Evolutionary conservation across 208 protist genomes (phyloP).

Genomic region (Eutreptiella sp.): DNA sequence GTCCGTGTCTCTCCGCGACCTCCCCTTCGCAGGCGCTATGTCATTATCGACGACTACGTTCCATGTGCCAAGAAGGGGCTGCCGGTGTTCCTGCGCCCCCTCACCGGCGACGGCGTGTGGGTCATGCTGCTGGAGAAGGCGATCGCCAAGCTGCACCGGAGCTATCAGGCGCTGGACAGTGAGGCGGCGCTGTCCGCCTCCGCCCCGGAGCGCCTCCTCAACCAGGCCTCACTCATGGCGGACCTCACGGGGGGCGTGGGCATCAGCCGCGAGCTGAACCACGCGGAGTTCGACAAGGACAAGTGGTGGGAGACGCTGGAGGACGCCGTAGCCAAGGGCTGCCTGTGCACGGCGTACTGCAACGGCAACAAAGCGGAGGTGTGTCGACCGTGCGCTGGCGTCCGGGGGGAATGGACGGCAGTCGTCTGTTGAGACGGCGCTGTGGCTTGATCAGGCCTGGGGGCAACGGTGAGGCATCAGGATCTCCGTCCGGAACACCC

Average conservation of each 20-base stretch:
- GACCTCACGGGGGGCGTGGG: slow-evolving; percentile 60
- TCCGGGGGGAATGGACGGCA: too few species aligned
- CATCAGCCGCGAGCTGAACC: slow-evolving; percentile 43
- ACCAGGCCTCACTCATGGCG: slow-evolving; percentile 39
- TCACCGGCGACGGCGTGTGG: slow-evolving; percentile 46
- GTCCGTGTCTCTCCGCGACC: too few species aligned
- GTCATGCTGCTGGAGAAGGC: slow-evolving; percentile 72
- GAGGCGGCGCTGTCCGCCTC: slow-evolving; percentile 22
- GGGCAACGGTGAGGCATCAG: too few species aligned
- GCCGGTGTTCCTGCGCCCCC: slow-evolving; percentile 56
- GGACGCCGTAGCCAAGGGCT: too few species aligned
- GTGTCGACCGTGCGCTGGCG: too few species aligned
- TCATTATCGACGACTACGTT: slow-evolving; percentile 73
- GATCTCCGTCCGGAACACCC: too few species aligned
- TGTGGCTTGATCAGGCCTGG: too few species aligned
- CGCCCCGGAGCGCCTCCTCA: slow-evolving; percentile 24
- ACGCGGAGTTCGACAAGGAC: slow-evolving; percentile 41
- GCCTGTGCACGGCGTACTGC: too few species aligned
- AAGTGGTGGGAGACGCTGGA: slow-evolving; percentile 46
- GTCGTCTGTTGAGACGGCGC: too few species aligned
- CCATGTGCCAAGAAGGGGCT: slow-evolving; percentile 55
- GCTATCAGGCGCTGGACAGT: slow-evolving; percentile 57
- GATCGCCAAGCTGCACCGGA: slow-evolving; percentile 66
- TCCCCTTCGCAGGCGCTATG: too few species aligned
- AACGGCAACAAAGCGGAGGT: too few species aligned